Base-by-base conservation (phyloP, 139 green algal genomes). In the Marvania coccoides region DNA sequence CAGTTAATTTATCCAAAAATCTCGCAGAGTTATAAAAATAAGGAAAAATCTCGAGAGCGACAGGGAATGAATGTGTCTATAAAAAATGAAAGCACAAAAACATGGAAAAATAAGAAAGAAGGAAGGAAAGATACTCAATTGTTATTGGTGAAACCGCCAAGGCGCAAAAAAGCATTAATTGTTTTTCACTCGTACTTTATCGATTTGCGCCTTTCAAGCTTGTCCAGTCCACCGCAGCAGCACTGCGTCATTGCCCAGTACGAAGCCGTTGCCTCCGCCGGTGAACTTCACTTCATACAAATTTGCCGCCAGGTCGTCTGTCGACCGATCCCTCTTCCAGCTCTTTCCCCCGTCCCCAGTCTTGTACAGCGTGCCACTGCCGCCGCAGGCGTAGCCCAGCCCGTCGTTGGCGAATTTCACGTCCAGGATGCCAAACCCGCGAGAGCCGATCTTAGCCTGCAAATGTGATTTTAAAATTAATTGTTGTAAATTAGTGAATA, bases 381-480 rank as follows among this genome's bases (percentile, higher is more conserved):
- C 94, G 24, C 94, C 94, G 55, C 85, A 93, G 4, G 92, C 91
- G 69, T 83, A 99, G 7, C 81, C 90, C 5, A 90, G 37, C 8
- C 77, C 61, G 13, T 72, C 38, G 51, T 87, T 70, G 6, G 61
- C 56, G 76, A 89, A 95, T 13, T 80, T 88, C 31, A 98, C 78
- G 63, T 98, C 94, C 54, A 99, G 78, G 39, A 99, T 87, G n/a
- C 94, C 94, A 78, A 97, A 99, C 37, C 94, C 94, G 30, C 94
- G 76, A 6, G 78, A 89, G 51, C 84, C 88, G 47, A 99, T 79
- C 58, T 85, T 82, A 12, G 79, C 76, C 63, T 90, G 80, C 39
- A 90, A 73, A 19, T n/a, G n/a, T n/a, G n/a, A n/a, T n/a, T n/a
- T n/a, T n/a, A n/a, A n/a, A n/a, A n/a, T n/a, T n/a, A n/a, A n/a